Base-by-base conservation (phyloP, 495 filamentous ascomycete species). In the Cercophora sp. region DNA sequence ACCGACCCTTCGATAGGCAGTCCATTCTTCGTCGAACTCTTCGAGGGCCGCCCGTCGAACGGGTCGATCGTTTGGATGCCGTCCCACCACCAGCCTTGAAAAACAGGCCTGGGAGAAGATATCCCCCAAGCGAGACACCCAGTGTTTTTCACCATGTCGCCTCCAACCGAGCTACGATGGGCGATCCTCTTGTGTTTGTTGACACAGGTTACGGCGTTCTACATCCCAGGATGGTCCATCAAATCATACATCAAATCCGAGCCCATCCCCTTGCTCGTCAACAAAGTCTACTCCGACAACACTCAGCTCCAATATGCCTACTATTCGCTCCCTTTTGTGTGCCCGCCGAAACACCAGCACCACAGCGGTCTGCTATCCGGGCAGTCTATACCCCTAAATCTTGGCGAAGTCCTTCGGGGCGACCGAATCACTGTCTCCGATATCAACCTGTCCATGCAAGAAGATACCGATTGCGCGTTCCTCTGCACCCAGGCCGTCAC, bases 221-320 rank as follows among this genome's bases (percentile, higher is more conserved):
- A 91, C 66, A 85, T 91, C 56, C 87, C 87, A 87, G 85, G 86
- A 41, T 87, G 83, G 72, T 87, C 85, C 6, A 83, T 93, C 59
- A 88, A 85, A 56, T 88, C 82, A 62, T 96, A 96, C 66, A 77
- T 78, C 45, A 85, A 92, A 52, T 78, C 81, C 65, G 87, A 96
- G 59, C 73, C 84, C 4, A 89, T 96, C 23, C 90, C 90, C 0
- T 78, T 96, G 5, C 81, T 91, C n/a, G 89, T 93, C 48, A 96
- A 96, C 72, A 96, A 96, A 69, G 86, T 94, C 60, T 94, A 91
- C 71, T 95, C 89, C 55, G 91, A 95, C 71, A 84, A 89, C 57
- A 92, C 89, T 0, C 87, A 96, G 66, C 73, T 96, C 8, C 89
- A 95, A 69, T 96, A 90, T 80, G 91, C 91, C 57, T 96, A 92